Conservation (phyloP, 805 yeast species). For the Starmerella bombicola region DNA sequence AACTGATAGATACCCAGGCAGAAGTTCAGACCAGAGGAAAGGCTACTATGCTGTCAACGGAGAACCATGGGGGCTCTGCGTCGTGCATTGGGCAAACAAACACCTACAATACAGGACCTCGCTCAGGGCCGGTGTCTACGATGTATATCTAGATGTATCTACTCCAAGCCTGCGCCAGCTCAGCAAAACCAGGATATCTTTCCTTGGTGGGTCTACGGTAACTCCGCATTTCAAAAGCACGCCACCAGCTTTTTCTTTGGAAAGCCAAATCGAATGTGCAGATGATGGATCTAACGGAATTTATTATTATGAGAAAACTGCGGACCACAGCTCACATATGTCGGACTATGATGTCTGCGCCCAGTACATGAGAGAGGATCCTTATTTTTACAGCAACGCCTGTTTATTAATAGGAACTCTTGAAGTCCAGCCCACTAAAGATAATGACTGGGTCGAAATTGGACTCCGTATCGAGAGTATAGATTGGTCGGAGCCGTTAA, state of each 20-base stretch:
- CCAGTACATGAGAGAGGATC: neutral
- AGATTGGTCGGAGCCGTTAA: conserved; percentile 7
- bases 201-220: conserved; percentile 12
- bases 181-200: conserved; percentile 11
- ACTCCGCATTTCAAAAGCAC: conserved; percentile 10
- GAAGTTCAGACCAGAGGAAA: neutral
- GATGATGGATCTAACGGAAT: neutral
- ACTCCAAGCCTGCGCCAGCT: conserved; percentile 10
- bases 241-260: conserved; percentile 13
- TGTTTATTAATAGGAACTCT: conserved; percentile 6
- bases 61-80: conserved; percentile 13
- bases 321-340: no score
- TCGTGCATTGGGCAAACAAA: conserved; percentile 6
- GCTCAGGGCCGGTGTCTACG: conserved; percentile 16
- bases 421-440: conserved; percentile 1
- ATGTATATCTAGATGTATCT: conserved; percentile 13
- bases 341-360: no score
- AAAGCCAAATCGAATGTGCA: conserved; percentile 3
- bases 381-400: conserved; percentile 2
- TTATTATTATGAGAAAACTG: no score
- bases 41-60: conserved; percentile 7
- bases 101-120: conserved; percentile 16
- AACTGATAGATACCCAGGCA: neutral
- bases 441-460: conserved; percentile 12
- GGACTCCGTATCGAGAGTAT: conserved; percentile 10